These are phyloP conservation scores for Linum trigynum DNA, from an alignment of 345 rosid species.

Conservation along the genomic window DNA sequence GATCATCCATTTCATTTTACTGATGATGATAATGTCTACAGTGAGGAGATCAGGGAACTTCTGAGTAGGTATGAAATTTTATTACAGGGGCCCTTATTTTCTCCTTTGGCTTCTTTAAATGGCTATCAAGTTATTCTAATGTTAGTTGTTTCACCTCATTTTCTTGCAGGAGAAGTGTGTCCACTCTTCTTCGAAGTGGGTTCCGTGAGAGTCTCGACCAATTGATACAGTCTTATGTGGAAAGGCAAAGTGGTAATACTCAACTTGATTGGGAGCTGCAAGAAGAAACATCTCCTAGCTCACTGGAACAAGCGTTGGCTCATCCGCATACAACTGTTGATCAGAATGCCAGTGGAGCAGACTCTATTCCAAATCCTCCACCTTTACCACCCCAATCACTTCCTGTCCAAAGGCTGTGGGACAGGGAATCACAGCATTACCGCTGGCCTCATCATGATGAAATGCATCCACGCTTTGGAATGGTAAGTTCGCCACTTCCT, in stretches of 20 bases:
- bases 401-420: constrained; percentile 57
- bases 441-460: constrained; percentile 56
- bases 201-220: constrained; percentile 87
- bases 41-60: constrained; percentile 72
- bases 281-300: constrained; percentile 35
- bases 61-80: constrained; percentile 52
- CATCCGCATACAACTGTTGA: constrained; percentile 30
- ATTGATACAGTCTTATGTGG: constrained; percentile 70
- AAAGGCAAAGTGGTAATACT: constrained; percentile 59
- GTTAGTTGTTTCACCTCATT: neutral
- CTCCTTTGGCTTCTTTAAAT: neutral
- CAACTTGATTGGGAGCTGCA: constrained; percentile 59
- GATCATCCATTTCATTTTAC: constrained; percentile 36
- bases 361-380: constrained; percentile 35
- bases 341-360: constrained; percentile 40
- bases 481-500: constrained; percentile 31
- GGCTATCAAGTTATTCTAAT: constrained; percentile 16
- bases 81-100: constrained; percentile 2
- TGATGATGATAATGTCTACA: constrained; percentile 57
- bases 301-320: constrained; percentile 43
- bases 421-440: constrained; percentile 38
- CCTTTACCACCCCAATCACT: constrained; percentile 35
- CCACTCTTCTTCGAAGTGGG: constrained; percentile 81
- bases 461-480: constrained; percentile 61
- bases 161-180: constrained; percentile 73